Percentiles rank a stretch among this genome's conserved stretches.
Evolutionary conservation across 2,329 filamentous ascomycete genomes (phyloP).

Genomic region (Fusarium sp.): DNA sequence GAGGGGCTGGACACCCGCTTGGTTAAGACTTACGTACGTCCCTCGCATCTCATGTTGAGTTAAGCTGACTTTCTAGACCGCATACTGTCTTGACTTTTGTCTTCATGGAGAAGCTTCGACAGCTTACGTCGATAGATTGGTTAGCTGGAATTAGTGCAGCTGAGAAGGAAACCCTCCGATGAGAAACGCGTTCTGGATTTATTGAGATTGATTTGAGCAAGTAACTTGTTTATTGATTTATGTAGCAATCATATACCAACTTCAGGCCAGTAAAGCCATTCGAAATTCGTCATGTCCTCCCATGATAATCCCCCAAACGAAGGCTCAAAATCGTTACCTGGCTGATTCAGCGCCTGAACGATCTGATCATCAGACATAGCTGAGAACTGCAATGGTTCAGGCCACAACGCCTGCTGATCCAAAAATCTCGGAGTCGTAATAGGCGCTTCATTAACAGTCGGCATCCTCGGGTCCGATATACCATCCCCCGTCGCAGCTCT

Average conservation of each 20-base stretch:
- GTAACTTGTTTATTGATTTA: slow-evolving; percentile 19
- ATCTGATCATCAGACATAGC: slow-evolving; percentile 76
- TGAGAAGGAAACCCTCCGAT: slow-evolving; percentile 22
- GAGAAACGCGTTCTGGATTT: neutral
- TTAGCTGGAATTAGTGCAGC: slow-evolving; percentile 7
- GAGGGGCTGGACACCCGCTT: slow-evolving; percentile 57
- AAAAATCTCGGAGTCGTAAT: slow-evolving; percentile 40
- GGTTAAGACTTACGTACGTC: slow-evolving; percentile 53
- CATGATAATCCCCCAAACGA: slow-evolving; percentile 64
- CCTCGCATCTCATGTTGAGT: accelerated
- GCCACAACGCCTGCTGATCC: slow-evolving; percentile 49
- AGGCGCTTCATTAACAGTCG: slow-evolving; percentile 21
- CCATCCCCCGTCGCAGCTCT: slow-evolving; percentile 44
- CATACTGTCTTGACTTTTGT: slow-evolving; percentile 57
- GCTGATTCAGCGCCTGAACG: slow-evolving; percentile 69
- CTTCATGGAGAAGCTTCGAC: slow-evolving; percentile 55
- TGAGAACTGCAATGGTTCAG: slow-evolving; percentile 67
- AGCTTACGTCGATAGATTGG: slow-evolving; percentile 42
- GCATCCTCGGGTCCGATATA: slow-evolving; percentile 25
- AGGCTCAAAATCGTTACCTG: slow-evolving; percentile 65
- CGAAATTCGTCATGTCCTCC: slow-evolving; percentile 66
- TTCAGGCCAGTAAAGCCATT: slow-evolving; percentile 63
- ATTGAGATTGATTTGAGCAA: neutral
- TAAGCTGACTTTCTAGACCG: slow-evolving; percentile 42
- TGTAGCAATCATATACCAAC: slow-evolving; percentile 45